A percentile compares a stretch with the other conserved stretches of the same genome.
Conservation (phyloP, 306 rosid species). For the Castanea mollissima region DNA sequence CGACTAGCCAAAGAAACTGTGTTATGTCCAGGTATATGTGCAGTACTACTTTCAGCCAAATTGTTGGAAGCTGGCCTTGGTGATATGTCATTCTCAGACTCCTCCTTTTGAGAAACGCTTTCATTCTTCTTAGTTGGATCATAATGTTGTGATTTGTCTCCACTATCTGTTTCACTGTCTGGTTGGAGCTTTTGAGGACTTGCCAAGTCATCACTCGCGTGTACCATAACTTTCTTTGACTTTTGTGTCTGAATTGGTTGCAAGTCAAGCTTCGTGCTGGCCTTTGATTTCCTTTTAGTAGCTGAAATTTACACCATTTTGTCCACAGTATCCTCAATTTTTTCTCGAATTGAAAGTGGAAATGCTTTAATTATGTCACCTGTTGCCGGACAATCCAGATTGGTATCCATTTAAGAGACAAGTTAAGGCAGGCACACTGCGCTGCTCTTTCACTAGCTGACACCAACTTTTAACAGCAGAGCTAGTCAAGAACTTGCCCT, state of each 20-base stretch:
- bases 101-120: conserved; percentile 21
- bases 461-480: conserved; percentile 53
- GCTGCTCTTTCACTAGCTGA: conserved; percentile 54
- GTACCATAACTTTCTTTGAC: conserved; percentile 13
- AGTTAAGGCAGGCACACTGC: conserved; percentile 56
- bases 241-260: conserved; percentile 17
- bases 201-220: conserved; percentile 21
- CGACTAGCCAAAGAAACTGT: conserved; percentile 27
- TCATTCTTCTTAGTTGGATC: conserved; percentile 6
- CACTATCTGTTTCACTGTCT: conserved; percentile 17
- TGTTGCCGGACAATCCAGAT: too few species aligned
- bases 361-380: conserved; percentile 40
- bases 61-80: conserved; percentile 35
- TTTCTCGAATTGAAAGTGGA: conserved; percentile 27
- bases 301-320: conserved; percentile 11
- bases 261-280: conserved; percentile 1
- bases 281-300: conserved; percentile 23
- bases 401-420: conserved; percentile 70
- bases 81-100: conserved; percentile 33
- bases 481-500: conserved; percentile 43
- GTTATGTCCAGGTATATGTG: conserved; percentile 24
- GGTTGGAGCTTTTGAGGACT: conserved; percentile 15
- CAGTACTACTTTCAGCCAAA: conserved; percentile 20
- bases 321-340: conserved; percentile 1
- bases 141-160: conserved; percentile 11